Evolutionary conservation across 2,329 filamentous ascomycete genomes (phyloP).

Genomic region (Blastomyces silverae): DNA sequence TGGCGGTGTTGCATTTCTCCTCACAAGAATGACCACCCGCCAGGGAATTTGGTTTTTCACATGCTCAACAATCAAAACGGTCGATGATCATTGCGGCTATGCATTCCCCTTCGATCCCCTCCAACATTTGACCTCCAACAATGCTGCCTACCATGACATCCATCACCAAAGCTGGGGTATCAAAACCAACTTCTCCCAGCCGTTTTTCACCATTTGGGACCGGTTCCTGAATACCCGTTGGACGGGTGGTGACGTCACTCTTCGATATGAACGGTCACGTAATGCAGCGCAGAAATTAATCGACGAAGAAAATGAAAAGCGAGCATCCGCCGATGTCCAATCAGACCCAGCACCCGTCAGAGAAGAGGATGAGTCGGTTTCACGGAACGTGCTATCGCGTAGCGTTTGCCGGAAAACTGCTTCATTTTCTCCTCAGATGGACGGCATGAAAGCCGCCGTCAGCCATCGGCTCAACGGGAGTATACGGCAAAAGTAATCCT

Average conservation of each 20-base stretch:
- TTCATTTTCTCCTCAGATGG: slow-evolving; percentile 28
- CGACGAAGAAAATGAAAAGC: slow-evolving; percentile 43
- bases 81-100: slow-evolving; percentile 97
- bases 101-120: slow-evolving; percentile 91
- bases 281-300: slow-evolving; percentile 52
- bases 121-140: slow-evolving; percentile 87
- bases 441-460: slow-evolving; percentile 32
- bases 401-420: slow-evolving; percentile 35
- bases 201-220: slow-evolving; percentile 91
- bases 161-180: slow-evolving; percentile 99
- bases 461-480: slow-evolving; percentile 37
- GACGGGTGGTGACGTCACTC: slow-evolving; percentile 59
- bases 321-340: slow-evolving; percentile 23
- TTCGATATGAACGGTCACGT: slow-evolving; percentile 53
- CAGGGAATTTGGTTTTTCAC: slow-evolving; percentile 88
- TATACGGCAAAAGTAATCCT: slow-evolving; percentile 33
- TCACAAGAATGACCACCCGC: slow-evolving; percentile 72
- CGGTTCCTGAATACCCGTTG: slow-evolving; percentile 73
- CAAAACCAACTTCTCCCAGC: slow-evolving; percentile 55
- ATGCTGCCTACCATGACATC: slow-evolving; percentile 93
- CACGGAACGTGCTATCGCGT: slow-evolving; percentile 17
- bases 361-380: slow-evolving; percentile 20
- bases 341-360: slow-evolving; percentile 22
- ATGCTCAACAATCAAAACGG: slow-evolving; percentile 85
- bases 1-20: slow-evolving; percentile 73